Base-by-base conservation (phyloP, 2,329 filamentous ascomycete genomes). In the Cytospora leucostoma region DNA sequence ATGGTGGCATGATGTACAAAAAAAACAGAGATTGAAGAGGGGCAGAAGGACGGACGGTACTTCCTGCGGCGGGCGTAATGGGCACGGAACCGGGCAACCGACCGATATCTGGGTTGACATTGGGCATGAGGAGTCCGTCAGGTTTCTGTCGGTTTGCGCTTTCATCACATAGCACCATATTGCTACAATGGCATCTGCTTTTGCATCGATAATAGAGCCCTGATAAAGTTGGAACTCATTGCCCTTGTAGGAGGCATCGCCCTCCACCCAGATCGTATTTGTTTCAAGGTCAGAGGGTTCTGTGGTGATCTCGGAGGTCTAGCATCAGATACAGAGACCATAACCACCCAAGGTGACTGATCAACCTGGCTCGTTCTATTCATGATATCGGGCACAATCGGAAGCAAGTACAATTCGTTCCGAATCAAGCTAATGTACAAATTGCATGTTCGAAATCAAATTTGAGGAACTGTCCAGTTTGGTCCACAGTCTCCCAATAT, bases 71-170 rank as follows among this genome's bases (percentile, higher is more conserved):
- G 59, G 27, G 59, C 51, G 40, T 50, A 35, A 34, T 33, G 33
- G 32, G 27, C 51, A 34, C 17, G 58, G 37, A 61, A 35, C 7
- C 51, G 58, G 58, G 38, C 19, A 5, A 55, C 32, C 27, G 58
- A 34, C 34, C 35, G 51, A 55, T 60, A 13, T 37, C 54, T 35
- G 51, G 51, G 55, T 60, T 33, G 44, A 52, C 32, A 33, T 47
- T 32, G 11, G 37, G 57, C 57, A 44, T 27, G 10, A 21, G 58
- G 37, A 55, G 37, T 47, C 10, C 38, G 13, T 60, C n/a, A n/a
- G 38, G 27, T 55, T 27, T 38, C 37, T 32, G 38, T 54, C 49
- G 38, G 40, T 44, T 17, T 44, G 40, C 40, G 51, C 58, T 38
- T 38, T 17, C 4, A 27, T 27, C 27, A 27, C 27, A 27, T 27